Evolutionary conservation across 202 grass and related monocot species (phyloP), one percentile per base, ranked within the genome.

Genomic region (Digitaria exilis): DNA sequence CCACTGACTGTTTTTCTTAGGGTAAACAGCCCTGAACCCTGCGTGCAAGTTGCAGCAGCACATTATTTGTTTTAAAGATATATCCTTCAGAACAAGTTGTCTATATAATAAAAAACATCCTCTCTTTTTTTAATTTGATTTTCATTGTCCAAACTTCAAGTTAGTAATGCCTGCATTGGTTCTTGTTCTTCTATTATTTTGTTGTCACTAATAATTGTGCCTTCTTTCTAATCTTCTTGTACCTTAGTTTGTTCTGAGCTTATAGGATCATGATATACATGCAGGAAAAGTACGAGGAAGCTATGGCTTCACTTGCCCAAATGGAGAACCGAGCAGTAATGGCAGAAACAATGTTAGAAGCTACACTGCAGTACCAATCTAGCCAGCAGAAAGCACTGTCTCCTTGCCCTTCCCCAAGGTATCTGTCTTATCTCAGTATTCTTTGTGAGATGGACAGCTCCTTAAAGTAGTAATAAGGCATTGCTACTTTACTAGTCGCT

Each of bases 291-390:
- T 94, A 96, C 0, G 96, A 99, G 83, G 91, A 96, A 87, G 75
- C 91, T 75, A 94, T 85, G 78, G 70, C 87, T 85, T 89, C 85
- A 89, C 75, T 99, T 71, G 44, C 87, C 9, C 81, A 92, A 82
- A 90, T 96, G 91, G 93, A 96, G 86, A 99, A 96, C 76, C 90
- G 96, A 61, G 96, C 93, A 69, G 93, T 99, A 60, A 96, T 99
- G 93, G 96, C 96, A 79, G 96, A 99, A 90, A 96, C 96, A 62
- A 96, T 96, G 91, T 85, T 99, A 85, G 96, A 99, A 75, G 96
- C 96, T 77, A 99, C 96, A 77, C 63, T 99, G 84, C 96, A 99
- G 69, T 99, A 99, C 68, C 93, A 99, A 89, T 86, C 93, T 79
- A 92, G 96, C 73, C 96, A 99, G 81, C 91, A 88, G 52, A 99